Evolutionary conservation across 768 basidiomycete species (phyloP).

Genomic region (Lepiota subincarnata): DNA sequence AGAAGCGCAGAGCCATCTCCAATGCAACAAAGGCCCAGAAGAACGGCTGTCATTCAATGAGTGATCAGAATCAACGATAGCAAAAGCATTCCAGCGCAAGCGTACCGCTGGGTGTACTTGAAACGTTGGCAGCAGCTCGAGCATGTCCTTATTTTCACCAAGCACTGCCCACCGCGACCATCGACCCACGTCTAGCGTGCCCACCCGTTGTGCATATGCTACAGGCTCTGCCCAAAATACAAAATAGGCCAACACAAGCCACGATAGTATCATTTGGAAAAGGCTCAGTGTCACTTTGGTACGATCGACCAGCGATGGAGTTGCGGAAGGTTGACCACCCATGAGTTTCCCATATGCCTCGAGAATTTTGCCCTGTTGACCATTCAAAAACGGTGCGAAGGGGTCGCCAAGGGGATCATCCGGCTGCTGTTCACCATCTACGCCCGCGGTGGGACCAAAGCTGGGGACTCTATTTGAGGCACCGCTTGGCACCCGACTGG

Average conservation of each 20-base stretch:
- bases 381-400: slow-evolving; percentile 6
- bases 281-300: slow-evolving; percentile 48
- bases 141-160: slow-evolving; percentile 30
- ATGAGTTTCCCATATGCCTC: slow-evolving; percentile 13
- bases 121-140: slow-evolving; percentile 25
- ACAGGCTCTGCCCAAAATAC: slow-evolving; percentile 63
- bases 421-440: slow-evolving; percentile 7
- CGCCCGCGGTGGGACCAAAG: slow-evolving; percentile 42
- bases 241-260: slow-evolving; percentile 65
- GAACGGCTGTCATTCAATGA: slow-evolving; percentile 52
- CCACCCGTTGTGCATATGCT: slow-evolving; percentile 35
- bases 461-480: slow-evolving; percentile 36
- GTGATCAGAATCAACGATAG: neutral
- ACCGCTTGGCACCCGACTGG: slow-evolving; percentile 18
- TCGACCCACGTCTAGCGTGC: slow-evolving; percentile 25
- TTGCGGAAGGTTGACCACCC: slow-evolving; percentile 19
- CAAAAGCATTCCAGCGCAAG: slow-evolving; percentile 7
- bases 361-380: neutral
- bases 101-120: slow-evolving; percentile 58
- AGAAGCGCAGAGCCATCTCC: slow-evolving; percentile 66
- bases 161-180: slow-evolving; percentile 69
- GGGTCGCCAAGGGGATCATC: slow-evolving; percentile 1
- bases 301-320: slow-evolving; percentile 17
- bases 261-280: slow-evolving; percentile 60
- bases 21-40: slow-evolving; percentile 80